phyloP scores from a whole-genome alignment of 2,329 filamentous ascomycete species.

The Trichoderma sp. region DNA sequence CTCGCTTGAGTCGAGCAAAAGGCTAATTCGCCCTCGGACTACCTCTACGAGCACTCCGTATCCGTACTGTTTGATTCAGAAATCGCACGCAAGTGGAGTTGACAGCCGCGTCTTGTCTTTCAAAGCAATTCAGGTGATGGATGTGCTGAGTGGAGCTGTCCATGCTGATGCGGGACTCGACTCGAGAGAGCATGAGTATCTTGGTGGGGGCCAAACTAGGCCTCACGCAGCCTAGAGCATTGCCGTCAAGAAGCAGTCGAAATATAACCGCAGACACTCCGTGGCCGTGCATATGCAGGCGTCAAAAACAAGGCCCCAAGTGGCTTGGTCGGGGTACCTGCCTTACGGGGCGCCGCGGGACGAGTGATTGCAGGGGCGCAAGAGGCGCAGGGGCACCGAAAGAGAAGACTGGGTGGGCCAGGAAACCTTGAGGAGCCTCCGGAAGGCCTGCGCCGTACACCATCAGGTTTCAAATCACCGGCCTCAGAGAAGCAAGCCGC shows the following conservation, averaged over 20 bases:
- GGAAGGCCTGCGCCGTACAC: constrained; percentile 11
- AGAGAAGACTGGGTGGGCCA: constrained; percentile 3
- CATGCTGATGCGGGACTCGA: neutral
- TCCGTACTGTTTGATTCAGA: neutral
- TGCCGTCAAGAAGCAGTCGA: constrained; percentile 6
- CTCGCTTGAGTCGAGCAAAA: neutral
- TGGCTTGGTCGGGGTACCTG: constrained; percentile 19
- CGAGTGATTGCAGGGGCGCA: constrained; percentile 8
- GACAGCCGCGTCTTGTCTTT: neutral
- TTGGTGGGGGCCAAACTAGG: constrained; percentile 12
- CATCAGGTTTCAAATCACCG: constrained; percentile 1
- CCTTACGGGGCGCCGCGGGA: constrained; percentile 21
- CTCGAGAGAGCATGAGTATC: neutral
- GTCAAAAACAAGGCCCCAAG: constrained; percentile 8
- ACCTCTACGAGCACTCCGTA: neutral
- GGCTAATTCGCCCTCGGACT: neutral
- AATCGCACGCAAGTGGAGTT: neutral
- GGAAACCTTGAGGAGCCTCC: constrained; percentile 1
- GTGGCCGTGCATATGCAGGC: constrained; percentile 10
- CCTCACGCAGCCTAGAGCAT: neutral
- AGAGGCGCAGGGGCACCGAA: constrained; percentile 10
- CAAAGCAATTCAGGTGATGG: neutral
- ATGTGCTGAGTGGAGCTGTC: neutral
- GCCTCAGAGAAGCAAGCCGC: neutral
- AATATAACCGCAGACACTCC: constrained; percentile 18